Base-by-base conservation (phyloP, 768 basidiomycete species). In the Podaxis mareebaensis region DNA sequence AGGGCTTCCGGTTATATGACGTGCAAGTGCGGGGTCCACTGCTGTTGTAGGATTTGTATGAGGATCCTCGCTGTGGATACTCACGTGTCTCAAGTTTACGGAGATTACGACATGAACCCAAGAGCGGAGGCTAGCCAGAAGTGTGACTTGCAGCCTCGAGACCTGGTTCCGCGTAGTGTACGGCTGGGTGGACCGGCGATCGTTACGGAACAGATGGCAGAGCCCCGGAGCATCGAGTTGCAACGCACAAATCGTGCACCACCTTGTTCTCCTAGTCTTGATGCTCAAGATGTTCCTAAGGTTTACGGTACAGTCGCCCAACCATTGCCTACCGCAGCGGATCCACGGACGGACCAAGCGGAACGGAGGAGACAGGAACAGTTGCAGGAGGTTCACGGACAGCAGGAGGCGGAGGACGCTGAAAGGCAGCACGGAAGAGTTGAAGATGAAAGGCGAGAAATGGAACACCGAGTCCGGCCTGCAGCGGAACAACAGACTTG, bases 71-170 rank as follows among this genome's bases (percentile, higher is more conserved):
- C 58, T 3, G 46, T 7, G 17, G 40, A 68, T 55, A 30, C n/a
- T 20, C 65, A 66, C 42, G 58, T 63, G 52, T 13, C 36, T 17
- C 20, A 42, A 30, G 66, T 68, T 1, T 61, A 69, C 53, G 65
- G 48, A 0, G 42, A 48, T 20, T 20, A 17, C n/a, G 53, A 61
- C 22, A 46, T 20, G 53, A 51, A 44, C 3, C 60, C 60, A 42
- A 52, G 30, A 13, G 40, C 39, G 39, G 13, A 13, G 39, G 39
- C 39, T 39, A 39, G 4, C 39, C 39, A 4, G 39, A 13, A 13
- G 1, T 8, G 13, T 39, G 10, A 13, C 13, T 15, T 15, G 42
- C 13, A 17, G 15, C 15, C n/a, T 12, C 13, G 42, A 30, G 15
- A 33, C 4, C 24, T 55, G 22, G 60, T 22, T 1, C 60, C 60